Evolutionary conservation across 345 rosid genomes (phyloP).

Genomic region (Lumnitzera littorea): DNA sequence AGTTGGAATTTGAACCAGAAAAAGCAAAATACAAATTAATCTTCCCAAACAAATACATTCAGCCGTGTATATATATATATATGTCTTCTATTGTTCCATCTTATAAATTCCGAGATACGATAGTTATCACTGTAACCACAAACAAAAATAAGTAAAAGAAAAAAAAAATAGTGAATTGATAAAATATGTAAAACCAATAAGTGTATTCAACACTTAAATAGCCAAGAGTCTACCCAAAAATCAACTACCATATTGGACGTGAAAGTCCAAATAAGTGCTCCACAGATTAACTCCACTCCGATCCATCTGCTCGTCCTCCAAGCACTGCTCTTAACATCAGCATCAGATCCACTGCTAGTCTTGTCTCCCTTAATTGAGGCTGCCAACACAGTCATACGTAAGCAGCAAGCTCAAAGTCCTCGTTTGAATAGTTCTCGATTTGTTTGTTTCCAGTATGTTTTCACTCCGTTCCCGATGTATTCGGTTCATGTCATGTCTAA

Average conservation of each 20-base stretch:
- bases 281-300: constrained; percentile 1
- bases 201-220: neutral
- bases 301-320: constrained; percentile 2
- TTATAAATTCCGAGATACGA: too few species aligned
- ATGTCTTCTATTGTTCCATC: too few species aligned
- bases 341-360: constrained; percentile 1
- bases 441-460: too few species aligned
- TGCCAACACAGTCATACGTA: neutral
- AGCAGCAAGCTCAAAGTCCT: too few species aligned
- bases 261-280: neutral
- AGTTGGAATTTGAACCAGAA: too few species aligned
- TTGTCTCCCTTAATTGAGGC: constrained; percentile 1
- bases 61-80: too few species aligned
- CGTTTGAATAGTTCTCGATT: too few species aligned
- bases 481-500: too few species aligned
- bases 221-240: neutral
- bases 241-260: neutral
- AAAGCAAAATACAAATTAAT: too few species aligned
- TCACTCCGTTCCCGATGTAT: too few species aligned
- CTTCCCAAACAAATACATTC: too few species aligned
- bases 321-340: neutral
- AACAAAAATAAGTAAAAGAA: neutral
- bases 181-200: neutral
- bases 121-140: neutral
- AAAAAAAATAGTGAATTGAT: neutral